phyloP scores from a whole-genome alignment of 768 basidiomycete species.

The Royoungia palumana region DNA sequence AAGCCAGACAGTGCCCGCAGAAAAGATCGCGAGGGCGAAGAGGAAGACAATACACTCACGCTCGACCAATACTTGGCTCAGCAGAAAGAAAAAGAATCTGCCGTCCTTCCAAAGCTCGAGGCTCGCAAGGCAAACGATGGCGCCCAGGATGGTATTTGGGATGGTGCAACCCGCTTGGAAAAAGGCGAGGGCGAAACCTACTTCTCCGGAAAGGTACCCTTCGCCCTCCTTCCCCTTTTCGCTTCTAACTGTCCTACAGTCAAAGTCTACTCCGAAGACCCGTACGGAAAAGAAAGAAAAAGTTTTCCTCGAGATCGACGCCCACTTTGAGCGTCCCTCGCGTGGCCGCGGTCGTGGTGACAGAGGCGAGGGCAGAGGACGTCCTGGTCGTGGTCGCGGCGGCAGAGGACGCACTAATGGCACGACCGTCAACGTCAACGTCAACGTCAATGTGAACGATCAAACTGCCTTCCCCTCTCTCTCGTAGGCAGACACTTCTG shows the following conservation, averaged over 20 bases:
- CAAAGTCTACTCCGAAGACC: conserved; percentile 60
- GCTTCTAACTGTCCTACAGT: conserved; percentile 37
- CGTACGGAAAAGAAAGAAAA: conserved; percentile 86
- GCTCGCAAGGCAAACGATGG: conserved; percentile 76
- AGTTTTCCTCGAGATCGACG: conserved; percentile 89
- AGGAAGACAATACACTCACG: conserved; percentile 92
- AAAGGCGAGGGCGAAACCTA: conserved; percentile 71
- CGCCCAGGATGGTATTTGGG: conserved; percentile 63
- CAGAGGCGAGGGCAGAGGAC: conserved; percentile 49
- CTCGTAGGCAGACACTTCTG: conserved; percentile 36
- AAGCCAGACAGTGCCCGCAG: conserved; percentile 38
- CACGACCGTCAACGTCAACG: conserved; percentile 30
- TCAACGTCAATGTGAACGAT: conserved; percentile 80
- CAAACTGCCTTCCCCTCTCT: conserved; percentile 88
- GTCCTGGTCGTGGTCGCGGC: conserved; percentile 41
- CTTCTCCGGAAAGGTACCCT: conserved; percentile 84
- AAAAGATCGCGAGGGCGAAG: conserved; percentile 65
- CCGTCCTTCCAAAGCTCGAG: conserved; percentile 75
- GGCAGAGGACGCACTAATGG: conserved; percentile 42
- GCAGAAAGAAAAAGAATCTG: conserved; percentile 57
- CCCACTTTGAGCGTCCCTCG: conserved; percentile 79
- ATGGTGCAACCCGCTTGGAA: conserved; percentile 62
- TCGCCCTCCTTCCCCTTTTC: not conserved
- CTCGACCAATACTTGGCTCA: conserved; percentile 91
- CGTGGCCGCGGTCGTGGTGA: conserved; percentile 54